A percentile compares a stretch with the other conserved stretches of the same genome.
These are phyloP conservation scores for Tagetes erecta DNA, from an alignment of 129 eudicot genomes.

Conservation along the genomic window DNA sequence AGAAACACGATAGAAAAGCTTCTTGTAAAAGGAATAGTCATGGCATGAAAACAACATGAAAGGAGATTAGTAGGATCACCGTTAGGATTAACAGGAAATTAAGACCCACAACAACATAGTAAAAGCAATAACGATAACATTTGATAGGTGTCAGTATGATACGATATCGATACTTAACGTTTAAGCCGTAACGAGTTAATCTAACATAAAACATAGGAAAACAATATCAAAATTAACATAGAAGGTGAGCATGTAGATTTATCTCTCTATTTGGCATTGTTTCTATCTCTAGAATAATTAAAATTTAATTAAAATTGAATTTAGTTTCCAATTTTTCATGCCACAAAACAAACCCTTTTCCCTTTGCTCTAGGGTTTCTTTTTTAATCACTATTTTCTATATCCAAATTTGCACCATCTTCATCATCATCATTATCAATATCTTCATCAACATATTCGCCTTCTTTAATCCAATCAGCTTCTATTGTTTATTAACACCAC, in stretches of 20 bases:
- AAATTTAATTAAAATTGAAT: slow-evolving; percentile 15
- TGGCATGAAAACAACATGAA: too few species aligned
- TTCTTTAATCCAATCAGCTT: slow-evolving; percentile 20
- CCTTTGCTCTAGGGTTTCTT: slow-evolving; percentile 42
- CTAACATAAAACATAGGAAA: too few species aligned
- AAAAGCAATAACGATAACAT: too few species aligned
- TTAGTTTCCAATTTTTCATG: slow-evolving; percentile 26
- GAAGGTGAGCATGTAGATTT: neutral
- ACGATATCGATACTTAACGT: too few species aligned
- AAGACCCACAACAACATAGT: too few species aligned
- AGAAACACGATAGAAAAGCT: too few species aligned
- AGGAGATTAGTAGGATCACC: too few species aligned
- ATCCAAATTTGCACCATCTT: neutral
- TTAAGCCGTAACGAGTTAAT: too few species aligned
- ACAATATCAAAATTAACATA: too few species aligned
- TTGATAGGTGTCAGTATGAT: too few species aligned
- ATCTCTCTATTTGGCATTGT: slow-evolving; percentile 4
- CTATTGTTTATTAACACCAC: slow-evolving; percentile 1
- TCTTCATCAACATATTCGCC: slow-evolving; percentile 2
- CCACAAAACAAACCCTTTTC: slow-evolving; percentile 34
- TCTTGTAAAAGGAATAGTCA: too few species aligned
- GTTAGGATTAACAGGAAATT: too few species aligned
- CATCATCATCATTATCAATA: slow-evolving; percentile 23
- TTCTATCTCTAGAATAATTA: slow-evolving; percentile 30
- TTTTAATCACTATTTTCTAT: slow-evolving; percentile 20